Evolutionary conservation across 2,329 filamentous ascomycete genomes (phyloP), one percentile per base, ranked within the genome.

Genomic region (Coniochaeta sp.): DNA sequence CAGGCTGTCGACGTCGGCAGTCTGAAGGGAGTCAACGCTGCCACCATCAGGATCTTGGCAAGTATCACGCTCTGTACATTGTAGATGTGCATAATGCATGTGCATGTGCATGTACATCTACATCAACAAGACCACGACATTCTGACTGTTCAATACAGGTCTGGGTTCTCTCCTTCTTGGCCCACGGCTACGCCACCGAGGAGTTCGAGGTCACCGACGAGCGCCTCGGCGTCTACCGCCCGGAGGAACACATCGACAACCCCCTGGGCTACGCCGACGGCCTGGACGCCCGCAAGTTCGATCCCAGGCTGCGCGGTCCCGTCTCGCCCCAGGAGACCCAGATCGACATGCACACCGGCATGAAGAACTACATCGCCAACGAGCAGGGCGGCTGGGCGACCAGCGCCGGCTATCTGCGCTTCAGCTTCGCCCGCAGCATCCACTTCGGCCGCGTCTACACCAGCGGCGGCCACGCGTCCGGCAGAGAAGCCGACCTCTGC

Each of bases 351-450:
- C 77, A 82, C 6, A 95, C 90, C 1, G 93, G 93, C n/a, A 96
- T 99, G 93, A 99, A 98, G 75, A 98, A 98, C 72, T 99, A 99
- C 73, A 98, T 99, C 66, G 87, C 93, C 62, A 98, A 97, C 69
- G 93, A 98, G 72, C 79, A 77, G 16, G 91, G 92, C 4, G 83
- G 85, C 44, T 97, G 93, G 90, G 91, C 93, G 1, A 99, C 95
- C 22, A 96, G 92, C 64, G 79, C 90, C 8, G 93, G 90, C 42
- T 97, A 93, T 69, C 81, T 96, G 62, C 86, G 87, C 66, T 90
- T 85, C 74, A 92, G 89, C 67, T 80, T 95, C 63, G 81, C 81
- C 16, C 84, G 89, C 62, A 85, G 87, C 70, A 89, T 93, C 63
- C 90, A 93, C 73, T 92, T 84, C 66, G 90, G 90, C 16, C 82